phyloP scores from a whole-genome alignment of 441 rosid genomes.

The Capsella rubella region DNA sequence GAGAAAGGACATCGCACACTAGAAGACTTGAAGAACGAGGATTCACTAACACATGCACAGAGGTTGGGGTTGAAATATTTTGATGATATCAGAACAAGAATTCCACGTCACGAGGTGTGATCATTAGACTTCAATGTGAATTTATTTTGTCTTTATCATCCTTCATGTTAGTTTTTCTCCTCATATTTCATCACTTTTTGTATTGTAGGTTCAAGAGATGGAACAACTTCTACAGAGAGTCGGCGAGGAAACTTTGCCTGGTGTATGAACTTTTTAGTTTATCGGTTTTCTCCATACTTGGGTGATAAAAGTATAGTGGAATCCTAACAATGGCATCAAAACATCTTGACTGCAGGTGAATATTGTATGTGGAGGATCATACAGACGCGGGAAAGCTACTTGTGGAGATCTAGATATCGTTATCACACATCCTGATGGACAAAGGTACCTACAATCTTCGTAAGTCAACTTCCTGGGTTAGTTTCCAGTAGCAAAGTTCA shows the following conservation, averaged over 20 bases:
- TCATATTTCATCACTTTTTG: slow-evolving; percentile 25
- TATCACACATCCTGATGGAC: slow-evolving; percentile 88
- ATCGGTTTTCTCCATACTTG: neutral
- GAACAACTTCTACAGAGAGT: slow-evolving; percentile 75
- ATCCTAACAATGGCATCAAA: neutral
- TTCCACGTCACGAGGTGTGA: slow-evolving; percentile 86
- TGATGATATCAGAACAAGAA: slow-evolving; percentile 81
- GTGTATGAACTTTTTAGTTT: slow-evolving; percentile 56
- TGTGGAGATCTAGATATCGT: slow-evolving; percentile 93
- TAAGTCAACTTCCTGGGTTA: neutral
- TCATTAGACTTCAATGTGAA: slow-evolving; percentile 35
- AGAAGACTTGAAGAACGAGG: slow-evolving; percentile 82
- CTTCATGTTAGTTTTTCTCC: slow-evolving; percentile 1
- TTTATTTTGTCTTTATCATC: slow-evolving; percentile 8
- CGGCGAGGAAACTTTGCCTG: slow-evolving; percentile 78
- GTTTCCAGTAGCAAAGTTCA: neutral
- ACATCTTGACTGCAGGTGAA: slow-evolving; percentile 57
- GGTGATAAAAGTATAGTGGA: neutral
- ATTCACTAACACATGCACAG: slow-evolving; percentile 80
- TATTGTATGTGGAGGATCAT: slow-evolving; percentile 94
- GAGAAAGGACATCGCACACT: slow-evolving; percentile 88
- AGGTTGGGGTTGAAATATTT: slow-evolving; percentile 87
- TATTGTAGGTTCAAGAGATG: slow-evolving; percentile 80
- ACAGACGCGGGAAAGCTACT: slow-evolving; percentile 91
- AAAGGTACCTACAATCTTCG: slow-evolving; percentile 56